A percentile compares a stretch with the other conserved stretches of the same genome.
These are phyloP conservation scores for Fusarium brachygibbosum DNA, from an alignment of 2,329 filamentous ascomycete genomes.

Conservation along the genomic window DNA sequence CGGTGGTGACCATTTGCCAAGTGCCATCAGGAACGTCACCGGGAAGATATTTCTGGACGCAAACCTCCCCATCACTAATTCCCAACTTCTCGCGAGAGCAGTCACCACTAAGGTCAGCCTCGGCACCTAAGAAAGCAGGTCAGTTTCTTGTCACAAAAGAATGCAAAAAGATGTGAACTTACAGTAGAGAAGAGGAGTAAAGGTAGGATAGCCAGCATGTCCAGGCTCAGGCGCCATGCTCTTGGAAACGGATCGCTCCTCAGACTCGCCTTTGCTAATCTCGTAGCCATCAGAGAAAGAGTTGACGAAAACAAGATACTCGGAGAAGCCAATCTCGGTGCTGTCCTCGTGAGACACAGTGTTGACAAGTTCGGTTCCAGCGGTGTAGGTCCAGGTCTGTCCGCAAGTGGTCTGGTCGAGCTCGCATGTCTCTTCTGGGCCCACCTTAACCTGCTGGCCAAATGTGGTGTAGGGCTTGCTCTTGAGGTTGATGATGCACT, in stretches of 20 bases:
- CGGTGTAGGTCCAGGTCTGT: slow-evolving; percentile 11
- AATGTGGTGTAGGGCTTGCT: slow-evolving; percentile 16
- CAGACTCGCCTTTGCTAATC: slow-evolving; percentile 19
- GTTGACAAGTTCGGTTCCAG: slow-evolving; percentile 6
- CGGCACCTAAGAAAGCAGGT: neutral
- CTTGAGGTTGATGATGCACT: slow-evolving; percentile 25
- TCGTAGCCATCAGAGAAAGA: slow-evolving; percentile 8
- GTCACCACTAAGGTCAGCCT: slow-evolving; percentile 6
- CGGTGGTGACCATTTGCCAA: slow-evolving; percentile 24
- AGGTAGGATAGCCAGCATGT: slow-evolving; percentile 23
- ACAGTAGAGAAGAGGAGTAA: slow-evolving; percentile 26
- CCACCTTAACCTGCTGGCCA: slow-evolving; percentile 7
- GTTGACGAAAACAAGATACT: slow-evolving; percentile 20
- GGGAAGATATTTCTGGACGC: slow-evolving; percentile 16
- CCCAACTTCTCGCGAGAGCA: slow-evolving; percentile 8
- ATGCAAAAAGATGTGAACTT: neutral
- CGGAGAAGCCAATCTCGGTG: slow-evolving; percentile 18
- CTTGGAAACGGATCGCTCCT: slow-evolving; percentile 5
- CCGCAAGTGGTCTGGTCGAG: slow-evolving; percentile 15
- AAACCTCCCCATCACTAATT: slow-evolving; percentile 11
- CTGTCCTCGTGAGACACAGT: neutral
- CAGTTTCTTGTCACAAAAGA: rapidly evolving
- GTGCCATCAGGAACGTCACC: slow-evolving; percentile 16
- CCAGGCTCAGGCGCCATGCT: slow-evolving; percentile 17
- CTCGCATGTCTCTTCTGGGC: neutral